phyloP scores from a whole-genome alignment of 495 filamentous ascomycete genomes.

The Ascodesmis nigricans region DNA sequence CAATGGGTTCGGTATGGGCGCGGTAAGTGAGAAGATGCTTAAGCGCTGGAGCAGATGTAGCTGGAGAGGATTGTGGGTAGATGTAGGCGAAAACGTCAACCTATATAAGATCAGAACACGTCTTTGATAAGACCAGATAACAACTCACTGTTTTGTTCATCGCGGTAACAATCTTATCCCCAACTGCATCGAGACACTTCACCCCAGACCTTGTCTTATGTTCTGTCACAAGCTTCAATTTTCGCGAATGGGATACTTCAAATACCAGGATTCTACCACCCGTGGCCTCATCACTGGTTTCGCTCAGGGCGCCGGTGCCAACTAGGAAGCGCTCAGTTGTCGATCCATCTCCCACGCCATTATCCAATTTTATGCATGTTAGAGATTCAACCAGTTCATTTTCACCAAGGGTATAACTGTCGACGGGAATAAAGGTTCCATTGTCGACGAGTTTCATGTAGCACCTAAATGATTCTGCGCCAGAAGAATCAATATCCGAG shows the following conservation, averaged over 20 bases:
- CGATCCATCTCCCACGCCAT: conserved; percentile 33
- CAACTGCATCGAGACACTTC: conserved; percentile 49
- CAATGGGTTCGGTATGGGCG: conserved; percentile 65
- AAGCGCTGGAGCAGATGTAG: conserved; percentile 34
- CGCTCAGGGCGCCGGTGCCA: conserved; percentile 43
- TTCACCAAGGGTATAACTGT: conserved; percentile 30
- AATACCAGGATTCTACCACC: conserved; percentile 66
- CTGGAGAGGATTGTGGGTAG: conserved; percentile 15
- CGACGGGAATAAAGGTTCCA: conserved; percentile 33
- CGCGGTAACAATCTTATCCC: conserved; percentile 61
- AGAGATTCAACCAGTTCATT: conserved; percentile 72
- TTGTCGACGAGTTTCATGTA: conserved; percentile 31
- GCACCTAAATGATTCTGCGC: conserved; percentile 27
- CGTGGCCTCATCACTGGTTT: conserved; percentile 24
- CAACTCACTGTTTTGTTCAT: conserved; percentile 57
- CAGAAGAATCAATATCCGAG: conserved; percentile 30
- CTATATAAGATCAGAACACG: conserved; percentile 5
- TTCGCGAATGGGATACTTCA: conserved; percentile 51
- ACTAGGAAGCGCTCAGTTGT: conserved; percentile 65
- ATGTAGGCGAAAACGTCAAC: conserved; percentile 26
- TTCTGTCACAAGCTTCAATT: conserved; percentile 43
- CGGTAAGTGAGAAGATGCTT: conserved; percentile 50
- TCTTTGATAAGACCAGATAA: background rate
- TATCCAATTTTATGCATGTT: conserved; percentile 50
- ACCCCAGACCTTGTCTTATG: conserved; percentile 51